These are phyloP conservation scores for Carex arenaria DNA, from an alignment of 202 grass and related monocot genomes.

Conservation along the genomic window DNA sequence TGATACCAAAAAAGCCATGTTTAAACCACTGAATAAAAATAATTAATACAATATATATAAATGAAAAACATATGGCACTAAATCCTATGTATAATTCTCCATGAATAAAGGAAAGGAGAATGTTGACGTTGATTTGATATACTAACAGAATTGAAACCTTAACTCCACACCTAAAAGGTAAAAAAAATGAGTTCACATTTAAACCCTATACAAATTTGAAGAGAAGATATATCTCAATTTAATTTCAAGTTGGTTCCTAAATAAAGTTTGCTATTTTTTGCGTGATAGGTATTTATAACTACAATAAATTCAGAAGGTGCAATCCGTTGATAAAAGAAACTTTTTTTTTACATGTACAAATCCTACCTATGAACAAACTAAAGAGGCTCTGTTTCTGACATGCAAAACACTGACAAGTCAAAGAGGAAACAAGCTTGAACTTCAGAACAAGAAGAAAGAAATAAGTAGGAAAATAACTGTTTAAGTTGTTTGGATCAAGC, in stretches of 20 bases:
- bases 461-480: slow-evolving; percentile 23
- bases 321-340: background rate
- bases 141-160: background rate
- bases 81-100: background rate
- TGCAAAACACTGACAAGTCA: slow-evolving; percentile 21
- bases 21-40: background rate
- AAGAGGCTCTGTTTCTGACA: background rate
- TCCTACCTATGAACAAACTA: background rate
- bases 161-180: too few species aligned
- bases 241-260: background rate
- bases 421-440: slow-evolving; percentile 2
- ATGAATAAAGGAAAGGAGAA: background rate
- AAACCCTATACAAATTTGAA: background rate
- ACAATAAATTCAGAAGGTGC: background rate
- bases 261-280: background rate
- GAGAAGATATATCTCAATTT: background rate
- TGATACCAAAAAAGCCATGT: slow-evolving; percentile 5
- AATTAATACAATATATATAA: background rate
- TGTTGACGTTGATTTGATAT: background rate
- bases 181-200: background rate
- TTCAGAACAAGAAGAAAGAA: background rate
- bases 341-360: background rate
- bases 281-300: background rate
- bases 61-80: slow-evolving; percentile 19
- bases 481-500: slow-evolving; percentile 1